Conservation (phyloP, 75 land plant genomes). For the Adiantum capillusveneris region DNA sequence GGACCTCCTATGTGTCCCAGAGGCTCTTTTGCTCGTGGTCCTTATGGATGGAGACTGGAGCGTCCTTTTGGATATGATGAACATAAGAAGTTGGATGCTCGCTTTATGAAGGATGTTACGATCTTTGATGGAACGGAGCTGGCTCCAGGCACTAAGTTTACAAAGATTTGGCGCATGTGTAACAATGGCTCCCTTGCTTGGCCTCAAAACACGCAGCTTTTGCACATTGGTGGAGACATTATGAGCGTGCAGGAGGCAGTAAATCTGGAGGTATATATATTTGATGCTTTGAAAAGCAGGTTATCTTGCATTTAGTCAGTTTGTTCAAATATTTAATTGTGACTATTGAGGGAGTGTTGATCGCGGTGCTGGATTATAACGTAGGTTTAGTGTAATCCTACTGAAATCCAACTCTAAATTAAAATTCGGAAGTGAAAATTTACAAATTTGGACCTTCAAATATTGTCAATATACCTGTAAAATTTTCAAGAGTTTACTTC, state of each 20-base stretch:
- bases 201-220: constrained; percentile 55
- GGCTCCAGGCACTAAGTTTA: constrained; percentile 61
- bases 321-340: too few relatives aligned
- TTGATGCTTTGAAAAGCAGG: too few relatives aligned
- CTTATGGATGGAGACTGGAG: neutral
- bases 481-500: too few relatives aligned
- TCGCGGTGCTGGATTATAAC: too few relatives aligned
- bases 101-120: constrained; percentile 73
- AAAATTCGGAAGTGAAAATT: too few relatives aligned
- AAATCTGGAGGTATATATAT: constrained; percentile 7
- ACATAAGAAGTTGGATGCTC: too few relatives aligned
- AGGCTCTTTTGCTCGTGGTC: neutral
- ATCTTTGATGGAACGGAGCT: constrained; percentile 74
- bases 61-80: neutral
- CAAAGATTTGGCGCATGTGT: constrained; percentile 84
- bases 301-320: too few relatives aligned
- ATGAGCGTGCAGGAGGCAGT: constrained; percentile 36
- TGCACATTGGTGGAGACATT: constrained; percentile 73
- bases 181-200: constrained; percentile 61
- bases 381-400: too few relatives aligned
- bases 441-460: too few relatives aligned
- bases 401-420: too few relatives aligned
- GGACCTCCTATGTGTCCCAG: neutral
- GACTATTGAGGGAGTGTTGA: too few relatives aligned
- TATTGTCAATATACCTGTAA: too few relatives aligned